Evolutionary conservation across 1,284 basidiomycete species (phyloP).

Genomic region (Cutaneotrichosporon sp.): DNA sequence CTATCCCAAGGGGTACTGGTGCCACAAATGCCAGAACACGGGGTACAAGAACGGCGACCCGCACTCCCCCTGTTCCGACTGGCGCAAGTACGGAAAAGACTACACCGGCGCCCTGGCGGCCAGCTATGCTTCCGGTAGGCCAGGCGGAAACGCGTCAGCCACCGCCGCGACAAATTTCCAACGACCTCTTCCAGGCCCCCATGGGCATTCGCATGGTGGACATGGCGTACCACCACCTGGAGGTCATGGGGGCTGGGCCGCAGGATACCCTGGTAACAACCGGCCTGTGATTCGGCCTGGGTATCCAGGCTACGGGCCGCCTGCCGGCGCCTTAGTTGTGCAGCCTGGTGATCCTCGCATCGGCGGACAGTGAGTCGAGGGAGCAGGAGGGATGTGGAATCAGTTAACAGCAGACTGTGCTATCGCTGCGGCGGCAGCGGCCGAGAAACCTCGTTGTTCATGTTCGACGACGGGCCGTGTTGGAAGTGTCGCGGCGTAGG

Average conservation of each 20-base stretch:
- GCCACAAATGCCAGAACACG: constrained; percentile 45
- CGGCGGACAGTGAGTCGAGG: constrained; percentile 37
- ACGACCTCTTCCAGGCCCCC: constrained; percentile 28
- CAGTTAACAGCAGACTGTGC: constrained; percentile 26
- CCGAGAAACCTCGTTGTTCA: constrained; percentile 32
- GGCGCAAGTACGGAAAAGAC: constrained; percentile 45
- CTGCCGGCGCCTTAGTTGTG: constrained; percentile 34
- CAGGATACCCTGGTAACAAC: not conserved
- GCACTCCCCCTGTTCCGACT: constrained; percentile 37
- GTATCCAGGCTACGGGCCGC: no score
- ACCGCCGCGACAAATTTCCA: constrained; percentile 39
- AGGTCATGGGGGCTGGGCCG: no score
- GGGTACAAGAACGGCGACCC: constrained; percentile 46
- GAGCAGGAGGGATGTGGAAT: not conserved
- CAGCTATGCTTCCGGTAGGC: constrained; percentile 29
- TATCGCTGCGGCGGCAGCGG: constrained; percentile 37
- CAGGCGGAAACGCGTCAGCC: constrained; percentile 25
- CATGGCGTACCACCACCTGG: not conserved
- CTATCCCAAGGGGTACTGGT: constrained; percentile 40
- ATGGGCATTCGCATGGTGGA: not conserved
- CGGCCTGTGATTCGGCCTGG: no score
- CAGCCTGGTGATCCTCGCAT: constrained; percentile 43
- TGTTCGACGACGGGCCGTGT: constrained; percentile 41
- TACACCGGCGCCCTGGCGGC: constrained; percentile 41
- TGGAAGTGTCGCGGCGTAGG: constrained; percentile 36